A percentile compares a stretch with the other conserved stretches of the same genome.
phyloP scores from a whole-genome alignment of 805 yeast species.

The Cyberlindnera euphorbiae region DNA sequence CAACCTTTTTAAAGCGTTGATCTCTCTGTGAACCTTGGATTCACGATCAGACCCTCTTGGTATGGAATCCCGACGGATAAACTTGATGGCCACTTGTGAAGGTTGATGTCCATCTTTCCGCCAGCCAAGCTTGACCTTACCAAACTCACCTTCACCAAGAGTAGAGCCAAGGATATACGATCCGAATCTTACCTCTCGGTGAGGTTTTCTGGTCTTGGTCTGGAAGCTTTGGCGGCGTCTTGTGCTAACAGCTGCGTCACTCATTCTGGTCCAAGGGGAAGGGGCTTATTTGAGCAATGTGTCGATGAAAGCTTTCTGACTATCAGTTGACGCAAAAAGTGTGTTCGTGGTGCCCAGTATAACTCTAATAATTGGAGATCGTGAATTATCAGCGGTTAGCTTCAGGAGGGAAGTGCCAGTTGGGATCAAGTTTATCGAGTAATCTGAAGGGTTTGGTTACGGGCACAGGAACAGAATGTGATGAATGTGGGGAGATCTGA shows the following conservation, averaged over 20 bases:
- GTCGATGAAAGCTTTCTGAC: no score
- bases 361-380: no score
- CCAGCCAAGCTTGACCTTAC: constrained; percentile 97
- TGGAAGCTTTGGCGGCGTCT: constrained; percentile 26
- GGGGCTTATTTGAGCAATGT: no score
- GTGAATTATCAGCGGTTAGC: no score
- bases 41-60: constrained; percentile 83
- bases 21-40: constrained; percentile 86
- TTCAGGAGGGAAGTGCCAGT: no score
- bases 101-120: constrained; percentile 68
- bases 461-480: no score
- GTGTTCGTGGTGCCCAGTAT: no score
- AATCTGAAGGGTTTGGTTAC: not conserved
- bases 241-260: constrained; percentile 10
- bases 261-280: constrained; percentile 5
- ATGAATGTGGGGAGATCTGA: no score
- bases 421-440: no score
- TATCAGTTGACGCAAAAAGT: no score
- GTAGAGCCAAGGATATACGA: constrained; percentile 88
- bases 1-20: constrained; percentile 78
- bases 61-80: constrained; percentile 84
- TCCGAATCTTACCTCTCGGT: constrained; percentile 80
- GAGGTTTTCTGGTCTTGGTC: constrained; percentile 29
- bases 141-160: constrained; percentile 96
- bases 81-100: constrained; percentile 86